Conservation (phyloP, 768 basidiomycete species). For the Cystobasidium ongulense region DNA sequence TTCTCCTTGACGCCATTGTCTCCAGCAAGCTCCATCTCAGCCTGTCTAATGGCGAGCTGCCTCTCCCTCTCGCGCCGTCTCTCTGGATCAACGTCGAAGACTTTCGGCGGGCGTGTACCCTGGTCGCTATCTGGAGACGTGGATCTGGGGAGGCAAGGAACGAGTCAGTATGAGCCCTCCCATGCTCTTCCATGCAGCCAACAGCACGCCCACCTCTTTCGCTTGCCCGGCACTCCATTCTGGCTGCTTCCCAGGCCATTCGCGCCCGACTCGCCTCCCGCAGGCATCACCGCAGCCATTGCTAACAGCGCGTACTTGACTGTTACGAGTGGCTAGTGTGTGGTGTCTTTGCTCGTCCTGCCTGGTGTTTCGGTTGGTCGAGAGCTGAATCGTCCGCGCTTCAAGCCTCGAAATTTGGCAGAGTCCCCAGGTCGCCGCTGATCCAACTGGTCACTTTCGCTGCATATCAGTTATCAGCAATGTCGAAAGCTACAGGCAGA, state of each 20-base stretch:
- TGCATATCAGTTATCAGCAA: no score
- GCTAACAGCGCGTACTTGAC: no score
- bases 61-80: conserved; percentile 69
- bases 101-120: conserved; percentile 36
- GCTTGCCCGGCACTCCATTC: conserved; percentile 7
- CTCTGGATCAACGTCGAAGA: conserved; percentile 67
- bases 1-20: conserved; percentile 52
- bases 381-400: background rate
- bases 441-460: background rate
- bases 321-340: background rate
- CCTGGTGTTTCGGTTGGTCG: background rate
- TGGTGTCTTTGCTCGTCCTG: no score
- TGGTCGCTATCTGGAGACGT: background rate
- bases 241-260: conserved; percentile 11
- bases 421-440: background rate
- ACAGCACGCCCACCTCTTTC: conserved; percentile 30
- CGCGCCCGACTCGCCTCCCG: background rate
- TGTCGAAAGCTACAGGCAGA: conserved; percentile 25
- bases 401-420: background rate
- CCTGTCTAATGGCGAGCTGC: conserved; percentile 64
- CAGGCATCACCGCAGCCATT: conserved; percentile 6
- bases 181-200: no score
- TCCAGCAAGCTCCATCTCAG: conserved; percentile 55
- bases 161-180: background rate
- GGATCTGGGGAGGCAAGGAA: background rate